Base-by-base conservation (phyloP, 75 land plant species). In the Pinus taeda region DNA sequence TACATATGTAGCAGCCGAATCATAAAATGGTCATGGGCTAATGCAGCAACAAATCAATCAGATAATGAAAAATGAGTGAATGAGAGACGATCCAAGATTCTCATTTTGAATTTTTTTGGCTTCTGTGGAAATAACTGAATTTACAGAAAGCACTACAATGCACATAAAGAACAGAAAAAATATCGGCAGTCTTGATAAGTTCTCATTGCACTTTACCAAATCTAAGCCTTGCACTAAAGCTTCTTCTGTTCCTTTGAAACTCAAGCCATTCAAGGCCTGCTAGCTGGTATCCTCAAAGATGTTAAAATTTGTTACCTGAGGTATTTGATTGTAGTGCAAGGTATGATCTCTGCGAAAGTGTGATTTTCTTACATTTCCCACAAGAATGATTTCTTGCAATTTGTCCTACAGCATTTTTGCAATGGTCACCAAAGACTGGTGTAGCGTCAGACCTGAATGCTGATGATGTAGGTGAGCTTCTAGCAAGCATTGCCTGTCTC, bases 401-500 rank as follows among this genome's bases (percentile, higher is more conserved):
- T 18, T 69, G 71, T n/a, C 71, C 39, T 21, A 42, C 4, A 18
- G 39, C n/a, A 69, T 20, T 21, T n/a, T 69, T 69, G n/a, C 20
- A 11, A 45, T 39, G 45, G 2, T 69, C 71, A 39, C 71, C 71
- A 69, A 69, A 69, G 20, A 69, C 71, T 17, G 71, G 71, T 17
- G 3, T 37, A 42, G 71, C 13, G 39, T 45, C 71, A 39, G 71
- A 39, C 21, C 71, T 69, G 53, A 69, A 18, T 42, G 20, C 39
- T 2, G 45, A 45, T 45, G 49, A 37, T 33, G 53, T 17, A 39
- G 71, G 71, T 8, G 71, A 69, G 37, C 53, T 39, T 30, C 17
- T 69, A 69, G 42, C 36, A 69, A 69, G 71, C 71, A 69, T 69
- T 42, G 71, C 71, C 71, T 69, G 53, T 18, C 71, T 39, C 71